Conservation (phyloP, 2,329 filamentous ascomycete species). For the Coniochaeta prunicola region DNA sequence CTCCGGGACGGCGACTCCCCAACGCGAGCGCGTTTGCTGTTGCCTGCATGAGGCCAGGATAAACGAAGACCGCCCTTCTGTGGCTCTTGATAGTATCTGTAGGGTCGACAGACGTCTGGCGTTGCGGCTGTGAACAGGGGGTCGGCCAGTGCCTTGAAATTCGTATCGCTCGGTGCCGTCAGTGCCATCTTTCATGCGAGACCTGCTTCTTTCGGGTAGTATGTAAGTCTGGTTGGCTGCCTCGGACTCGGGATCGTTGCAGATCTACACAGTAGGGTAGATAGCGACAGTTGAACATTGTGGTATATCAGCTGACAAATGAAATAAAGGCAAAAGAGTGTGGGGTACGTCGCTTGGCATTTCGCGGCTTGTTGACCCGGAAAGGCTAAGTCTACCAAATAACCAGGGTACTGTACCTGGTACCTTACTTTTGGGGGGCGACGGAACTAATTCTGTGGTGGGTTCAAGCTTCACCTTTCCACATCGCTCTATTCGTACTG, state of each 20-base stretch:
- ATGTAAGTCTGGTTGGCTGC: too few relatives aligned
- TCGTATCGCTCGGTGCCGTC: neutral
- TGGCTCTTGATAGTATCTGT: neutral
- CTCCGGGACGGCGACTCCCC: slow-evolving; percentile 2
- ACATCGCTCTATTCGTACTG: too few relatives aligned
- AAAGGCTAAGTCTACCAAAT: neutral
- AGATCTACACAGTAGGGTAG: too few relatives aligned
- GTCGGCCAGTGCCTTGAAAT: neutral
- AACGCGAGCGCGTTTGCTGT: slow-evolving; percentile 13
- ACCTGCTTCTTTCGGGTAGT: neutral
- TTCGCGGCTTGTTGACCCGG: neutral
- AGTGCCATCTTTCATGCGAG: neutral
- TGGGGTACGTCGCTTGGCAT: neutral
- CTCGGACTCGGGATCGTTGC: too few relatives aligned
- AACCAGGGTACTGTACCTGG: too few relatives aligned
- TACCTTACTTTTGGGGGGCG: too few relatives aligned
- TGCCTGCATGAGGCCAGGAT: slow-evolving; percentile 13
- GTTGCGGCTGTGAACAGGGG: neutral
- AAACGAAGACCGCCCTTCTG: slow-evolving; percentile 3
- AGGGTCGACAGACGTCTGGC: neutral
- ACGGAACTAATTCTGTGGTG: too few relatives aligned
- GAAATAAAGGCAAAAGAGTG: neutral
- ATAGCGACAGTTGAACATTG: too few relatives aligned
- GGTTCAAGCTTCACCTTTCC: too few relatives aligned
- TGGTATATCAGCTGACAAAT: neutral